Conservation (phyloP, 768 basidiomycete genomes). For the Boletellus emodensis region DNA sequence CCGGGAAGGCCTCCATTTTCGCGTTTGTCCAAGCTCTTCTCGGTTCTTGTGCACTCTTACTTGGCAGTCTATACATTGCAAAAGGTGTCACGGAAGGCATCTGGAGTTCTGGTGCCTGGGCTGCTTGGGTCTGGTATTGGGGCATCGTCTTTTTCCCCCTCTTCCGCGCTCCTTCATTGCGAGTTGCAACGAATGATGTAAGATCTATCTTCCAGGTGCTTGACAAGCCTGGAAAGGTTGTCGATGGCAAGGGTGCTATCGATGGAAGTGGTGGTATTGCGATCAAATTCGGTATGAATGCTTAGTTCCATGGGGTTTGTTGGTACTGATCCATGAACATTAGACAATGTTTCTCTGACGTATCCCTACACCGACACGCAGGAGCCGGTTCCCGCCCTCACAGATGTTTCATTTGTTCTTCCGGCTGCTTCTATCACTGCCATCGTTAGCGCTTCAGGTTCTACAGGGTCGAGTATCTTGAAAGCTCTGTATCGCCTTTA, state of each 20-base stretch:
- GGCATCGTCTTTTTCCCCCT: constrained; percentile 33
- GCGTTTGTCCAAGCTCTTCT: constrained; percentile 70
- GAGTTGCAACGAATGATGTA: constrained; percentile 71
- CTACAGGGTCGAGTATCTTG: constrained; percentile 80
- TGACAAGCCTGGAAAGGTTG: constrained; percentile 78
- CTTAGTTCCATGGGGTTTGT: neutral
- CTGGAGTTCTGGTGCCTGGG: constrained; percentile 29
- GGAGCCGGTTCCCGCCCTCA: constrained; percentile 52
- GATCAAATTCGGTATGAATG: constrained; percentile 76
- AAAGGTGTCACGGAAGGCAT: constrained; percentile 26
- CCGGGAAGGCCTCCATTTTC: neutral
- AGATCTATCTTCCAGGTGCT: constrained; percentile 78
- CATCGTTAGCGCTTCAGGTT: constrained; percentile 79
- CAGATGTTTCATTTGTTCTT: constrained; percentile 82
- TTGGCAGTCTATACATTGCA: constrained; percentile 45
- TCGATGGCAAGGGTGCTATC: constrained; percentile 74
- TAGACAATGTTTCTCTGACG: constrained; percentile 83
- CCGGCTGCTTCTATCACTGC: constrained; percentile 86
- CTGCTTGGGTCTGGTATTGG: constrained; percentile 31
- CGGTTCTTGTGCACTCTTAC: constrained; percentile 74
- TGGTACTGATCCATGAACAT: neutral
- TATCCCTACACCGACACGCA: constrained; percentile 59
- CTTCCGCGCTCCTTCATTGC: constrained; percentile 44
- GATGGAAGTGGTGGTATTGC: constrained; percentile 69
- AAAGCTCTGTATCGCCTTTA: constrained; percentile 93